phyloP scores from a whole-genome alignment of 1,284 basidiomycete genomes.

The Vanrija humicola region DNA sequence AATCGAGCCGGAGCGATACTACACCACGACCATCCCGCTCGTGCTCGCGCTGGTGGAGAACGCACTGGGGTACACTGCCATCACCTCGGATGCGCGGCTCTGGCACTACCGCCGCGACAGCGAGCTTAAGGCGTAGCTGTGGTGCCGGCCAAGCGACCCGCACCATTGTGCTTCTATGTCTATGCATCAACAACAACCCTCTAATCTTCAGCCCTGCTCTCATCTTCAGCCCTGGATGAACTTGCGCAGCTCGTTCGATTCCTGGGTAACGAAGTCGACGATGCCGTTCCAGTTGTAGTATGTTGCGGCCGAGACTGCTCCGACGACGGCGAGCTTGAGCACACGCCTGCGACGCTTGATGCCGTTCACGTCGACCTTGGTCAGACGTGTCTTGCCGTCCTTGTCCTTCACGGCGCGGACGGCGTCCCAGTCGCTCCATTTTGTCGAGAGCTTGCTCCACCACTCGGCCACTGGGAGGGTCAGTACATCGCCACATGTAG shows the following conservation, averaged over 20 bases:
- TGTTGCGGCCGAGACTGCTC: no score
- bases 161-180: no score
- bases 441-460: conserved; percentile 3
- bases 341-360: background rate
- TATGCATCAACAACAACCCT: no score
- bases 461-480: background rate
- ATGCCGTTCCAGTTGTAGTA: no score
- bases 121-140: no score
- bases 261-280: no score
- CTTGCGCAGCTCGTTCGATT: no score
- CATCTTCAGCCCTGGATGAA: no score
- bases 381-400: background rate
- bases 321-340: no score
- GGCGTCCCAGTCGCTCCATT: conserved; percentile 10
- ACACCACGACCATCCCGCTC: background rate
- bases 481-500: no score
- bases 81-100: background rate
- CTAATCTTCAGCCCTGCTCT: no score
- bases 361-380: background rate
- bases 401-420: background rate
- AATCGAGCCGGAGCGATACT: background rate
- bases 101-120: conserved; percentile 2
- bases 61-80: background rate
- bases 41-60: background rate
- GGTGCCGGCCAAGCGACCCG: no score